Evolutionary conservation across 2,329 filamentous ascomycete species (phyloP).

Genomic region (Colletotrichum melonis): DNA sequence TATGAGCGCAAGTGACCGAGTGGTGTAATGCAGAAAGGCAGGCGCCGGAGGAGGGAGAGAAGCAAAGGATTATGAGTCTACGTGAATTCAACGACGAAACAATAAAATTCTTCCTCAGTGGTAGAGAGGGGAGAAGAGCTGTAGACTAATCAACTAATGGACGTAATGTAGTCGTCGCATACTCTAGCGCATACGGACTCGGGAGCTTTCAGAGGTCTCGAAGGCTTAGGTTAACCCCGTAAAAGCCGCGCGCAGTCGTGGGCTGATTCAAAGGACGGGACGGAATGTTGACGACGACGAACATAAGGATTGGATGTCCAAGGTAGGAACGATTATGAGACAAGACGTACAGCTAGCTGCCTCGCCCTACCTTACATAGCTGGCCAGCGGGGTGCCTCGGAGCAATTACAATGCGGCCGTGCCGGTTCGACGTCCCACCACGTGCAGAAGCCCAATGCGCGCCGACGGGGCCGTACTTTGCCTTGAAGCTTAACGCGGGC

Average conservation of each 20-base stretch:
- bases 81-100: background rate
- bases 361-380: background rate
- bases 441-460: slow-evolving; percentile 16
- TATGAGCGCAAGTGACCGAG: background rate
- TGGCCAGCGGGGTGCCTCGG: background rate
- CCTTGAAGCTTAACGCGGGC: background rate
- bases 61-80: background rate
- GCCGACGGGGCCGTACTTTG: background rate
- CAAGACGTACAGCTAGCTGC: background rate
- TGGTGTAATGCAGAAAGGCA: background rate
- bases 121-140: background rate
- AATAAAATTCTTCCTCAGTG: background rate
- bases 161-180: background rate
- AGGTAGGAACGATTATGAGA: background rate
- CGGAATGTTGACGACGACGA: background rate
- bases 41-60: background rate
- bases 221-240: background rate
- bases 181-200: background rate
- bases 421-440: background rate
- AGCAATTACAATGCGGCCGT: background rate
- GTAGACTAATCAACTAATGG: background rate
- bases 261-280: background rate
- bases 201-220: background rate
- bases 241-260: background rate
- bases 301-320: no score